Base-by-base conservation (phyloP, 192 early-diverging fungal genomes). In the Glomus cerebriforme region DNA sequence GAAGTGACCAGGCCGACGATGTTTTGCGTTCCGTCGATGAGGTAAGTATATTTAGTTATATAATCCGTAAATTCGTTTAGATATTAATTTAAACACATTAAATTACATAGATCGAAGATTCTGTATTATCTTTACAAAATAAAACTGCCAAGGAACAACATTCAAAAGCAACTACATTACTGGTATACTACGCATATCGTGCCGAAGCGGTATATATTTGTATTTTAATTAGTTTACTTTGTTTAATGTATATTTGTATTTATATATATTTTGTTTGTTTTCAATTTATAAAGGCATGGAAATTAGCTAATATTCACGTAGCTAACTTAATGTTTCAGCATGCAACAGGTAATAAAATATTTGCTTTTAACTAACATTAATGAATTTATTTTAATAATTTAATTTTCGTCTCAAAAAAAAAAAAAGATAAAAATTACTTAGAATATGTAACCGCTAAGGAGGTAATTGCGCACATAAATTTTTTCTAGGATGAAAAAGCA, bases 251-350 rank as follows among this genome's bases (percentile, higher is more conserved):
- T n/a, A n/a, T n/a, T n/a, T n/a, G n/a, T n/a, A n/a, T n/a, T n/a
- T n/a, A n/a, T n/a, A n/a, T 34, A n/a, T 39, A 22, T 9, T 69
- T 17, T 13, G 10, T 22, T 69, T 49, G 10, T 70, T 39, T 70
- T 32, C 0, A 47, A 59, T 34, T 74, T 59, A 59, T 2, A 2
- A 22, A 78, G 76, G 76, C 76, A 6, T 78, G 76, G 76, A 78
- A 78, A 68, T 68, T 78, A 29, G 24, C 64, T 17, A 78, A 78
- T 68, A 54, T 24, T 67, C 76, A 78, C 49, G 47, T 78, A 32
- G 76, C 76, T 15, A 78, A 78, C 32, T 54, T 78, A 45, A 78
- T 78, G 76, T 49, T 78, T 22, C 76, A 78, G 34, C 63, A 78
- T 49, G 76, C 76, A 22, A 78, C 65, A 15, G 75, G 75, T 77